Base-by-base conservation (phyloP, 2,329 filamentous ascomycete species). In the Fusarium sulawesiense region DNA sequence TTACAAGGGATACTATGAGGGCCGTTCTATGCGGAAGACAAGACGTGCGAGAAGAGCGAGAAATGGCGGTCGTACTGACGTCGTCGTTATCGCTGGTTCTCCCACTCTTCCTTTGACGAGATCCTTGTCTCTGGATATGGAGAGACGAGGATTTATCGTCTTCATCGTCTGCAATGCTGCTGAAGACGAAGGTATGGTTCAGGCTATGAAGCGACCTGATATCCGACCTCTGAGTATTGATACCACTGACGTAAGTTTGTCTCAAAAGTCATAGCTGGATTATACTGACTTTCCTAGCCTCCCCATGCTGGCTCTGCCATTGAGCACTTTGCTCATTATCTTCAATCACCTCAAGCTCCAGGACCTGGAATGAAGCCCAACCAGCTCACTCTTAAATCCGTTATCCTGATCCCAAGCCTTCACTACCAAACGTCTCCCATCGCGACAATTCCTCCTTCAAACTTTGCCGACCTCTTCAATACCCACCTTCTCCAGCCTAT, bases 401-500 rank as follows among this genome's bases (percentile, higher is more conserved):
- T 98, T 56, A 88, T 99, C 56, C 84, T 98, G 68, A 91, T 97
- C 25, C 95, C 95, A 4, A 92, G 91, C 25, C 85, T 91, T 25
- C 89, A 92, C 76, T 97, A 94, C 79, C 91, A 93, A 55, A 91
- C 91, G 27, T 93, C 92, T 6, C 92, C 93, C 21, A 92, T 98
- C 66, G 93, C 94, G 66, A 94, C 93, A 6, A 91, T 98, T 63
- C 89, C 93, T 9, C 90, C 93, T 1, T 92, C 93, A 30, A 91
- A 89, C 74, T 96, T 97, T 83, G 93, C 93, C 69, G 93, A 98
- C 77, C 91, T 94, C 34, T 89, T 98, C 79, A 97, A 98, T 80
- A 95, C 93, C 18, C 94, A 97, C 76, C 87, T 99, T 14, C 87
- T 98, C 57, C 92, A 94, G 60, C 95, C 95, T 2, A 93, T 98